phyloP scores from a whole-genome alignment of 2,329 filamentous ascomycete species.

The Aspergillus uvarum region DNA sequence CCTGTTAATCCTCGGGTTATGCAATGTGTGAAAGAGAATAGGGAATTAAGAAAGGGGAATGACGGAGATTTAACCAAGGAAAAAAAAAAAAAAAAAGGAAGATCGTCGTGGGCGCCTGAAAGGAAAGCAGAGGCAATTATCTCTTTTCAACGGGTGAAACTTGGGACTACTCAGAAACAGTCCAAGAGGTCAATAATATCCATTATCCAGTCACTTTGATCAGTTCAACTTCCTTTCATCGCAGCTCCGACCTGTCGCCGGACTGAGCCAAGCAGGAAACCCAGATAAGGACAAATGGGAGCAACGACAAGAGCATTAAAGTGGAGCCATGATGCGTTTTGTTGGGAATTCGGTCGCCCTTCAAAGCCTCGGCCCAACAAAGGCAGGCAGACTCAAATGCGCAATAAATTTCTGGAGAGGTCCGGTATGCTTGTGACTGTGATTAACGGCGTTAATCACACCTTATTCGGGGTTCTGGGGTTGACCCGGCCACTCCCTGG shows the following conservation, averaged over 20 bases:
- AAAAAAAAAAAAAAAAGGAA: not conserved
- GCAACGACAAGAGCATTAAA: not conserved
- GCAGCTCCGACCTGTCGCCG: not conserved
- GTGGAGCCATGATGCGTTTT: slow-evolving; percentile 20
- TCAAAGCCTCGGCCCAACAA: slow-evolving; percentile 17
- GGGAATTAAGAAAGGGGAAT: not conserved
- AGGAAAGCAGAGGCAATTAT: not conserved
- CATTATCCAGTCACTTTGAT: not conserved
- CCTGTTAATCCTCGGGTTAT: not conserved
- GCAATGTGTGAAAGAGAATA: not conserved
- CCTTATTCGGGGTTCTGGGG: not conserved
- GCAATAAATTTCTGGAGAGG: not conserved
- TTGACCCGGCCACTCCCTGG: too few species aligned
- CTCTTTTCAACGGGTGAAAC: not conserved
- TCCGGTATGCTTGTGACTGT: slow-evolving; percentile 10
- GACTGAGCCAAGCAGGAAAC: not conserved
- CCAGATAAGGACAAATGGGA: not conserved
- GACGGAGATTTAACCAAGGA: not conserved
- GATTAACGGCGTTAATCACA: not conserved
- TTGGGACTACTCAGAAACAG: not conserved
- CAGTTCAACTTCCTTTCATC: not conserved
- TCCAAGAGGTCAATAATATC: not conserved
- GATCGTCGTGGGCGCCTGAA: not conserved
- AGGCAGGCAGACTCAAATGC: slow-evolving; percentile 1
- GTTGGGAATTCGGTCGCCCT: slow-evolving; percentile 12